Evolutionary conservation across 129 eudicot species (phyloP), one percentile per base, ranked within the genome.

Genomic region (Helichrysum umbraculigerum): DNA sequence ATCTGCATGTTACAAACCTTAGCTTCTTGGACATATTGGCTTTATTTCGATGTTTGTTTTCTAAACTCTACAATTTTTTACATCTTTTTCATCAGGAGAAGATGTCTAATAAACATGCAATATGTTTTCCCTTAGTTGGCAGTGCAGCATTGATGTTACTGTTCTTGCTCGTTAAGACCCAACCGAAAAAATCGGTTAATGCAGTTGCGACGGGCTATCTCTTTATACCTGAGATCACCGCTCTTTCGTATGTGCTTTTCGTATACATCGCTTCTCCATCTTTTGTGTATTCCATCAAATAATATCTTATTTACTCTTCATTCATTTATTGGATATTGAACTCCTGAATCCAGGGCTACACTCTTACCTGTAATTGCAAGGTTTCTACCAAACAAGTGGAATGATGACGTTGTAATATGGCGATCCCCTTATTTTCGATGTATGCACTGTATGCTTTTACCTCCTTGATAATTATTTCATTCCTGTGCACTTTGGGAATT

Each of bases 71-170:
- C 39, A 2, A 59, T 63, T 20, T 65, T 70, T 59, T 68, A 2
- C 79, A 78, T 33, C 37, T 2, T 2, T n/a, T n/a, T n/a, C n/a
- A n/a, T 33, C 84, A 93, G 97, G 98, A 93, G 81, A 88, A 97
- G 6, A 93, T 93, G 97, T 93, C 98, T 71, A 90, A 86, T 32
- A 97, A 84, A 76, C 96, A 93, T 80, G 97, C 98, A 30, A 93
- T 90, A 97, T 84, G 98, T 25, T 93, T 93, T 35, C 98, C 98
- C 16, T 72, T 93, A 81, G 97, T 93, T 71, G 98, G 96, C 68
- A 93, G 98, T 77, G 98, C 96, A 19, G 87, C 90, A 97, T 76
- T 93, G 80, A 70, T 93, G 78, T 93, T 97, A 50, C 75, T 93
- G 73, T 93, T 93, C 84, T 75, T 93, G 74, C 98, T 93, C 72